Evolutionary conservation across 306 rosid species (phyloP), one percentile per base, ranked within the genome.

Genomic region (Sechiopsis laciniata): DNA sequence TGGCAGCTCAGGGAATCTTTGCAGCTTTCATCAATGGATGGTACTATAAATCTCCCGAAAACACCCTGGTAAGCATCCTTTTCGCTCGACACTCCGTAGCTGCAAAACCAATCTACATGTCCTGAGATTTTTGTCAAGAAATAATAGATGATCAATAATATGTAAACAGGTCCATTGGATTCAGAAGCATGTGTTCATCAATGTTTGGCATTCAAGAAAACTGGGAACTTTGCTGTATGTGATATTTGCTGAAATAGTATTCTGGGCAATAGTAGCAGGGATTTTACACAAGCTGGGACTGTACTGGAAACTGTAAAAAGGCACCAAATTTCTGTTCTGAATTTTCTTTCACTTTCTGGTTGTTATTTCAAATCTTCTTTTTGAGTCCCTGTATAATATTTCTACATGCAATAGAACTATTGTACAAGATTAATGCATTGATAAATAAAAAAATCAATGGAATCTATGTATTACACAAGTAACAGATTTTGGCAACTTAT

Each of bases 1-100:
- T 92, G 92, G 96, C 95, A 55, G 97, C 96, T 14, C 80, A 92
- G 32, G 96, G 95, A 6, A 92, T 92, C 64, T 89, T 92, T 13
- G 97, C 95, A 21, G 96, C 95, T 58, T 92, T 92, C 72, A 83
- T 92, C 24, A 92, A 92, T 77, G 97, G 95, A 19, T 89, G 96
- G 97, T 92, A 77, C 70, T 89, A 89, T 77, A 77, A 79, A 72
- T 55, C 77, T 63, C 80, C 85, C 75, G 65, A 78, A 3, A 84
- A 80, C 11, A 42, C 86, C 11, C 76, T 92, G 6, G 96, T 89
- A 84, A 79, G 92, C 81, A 32, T 2, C 29, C 53, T 8, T 48
- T 57, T 20, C 32, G 40, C 40, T 66, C 17, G 51, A n/a, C 29
- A 5, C 21, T 16, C 71, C 9, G 6, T 8, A 14, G 19, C 37